Percentiles rank a stretch among this genome's conserved stretches.
Conservation (phyloP, 345 rosid species). For the Salix udensis region DNA sequence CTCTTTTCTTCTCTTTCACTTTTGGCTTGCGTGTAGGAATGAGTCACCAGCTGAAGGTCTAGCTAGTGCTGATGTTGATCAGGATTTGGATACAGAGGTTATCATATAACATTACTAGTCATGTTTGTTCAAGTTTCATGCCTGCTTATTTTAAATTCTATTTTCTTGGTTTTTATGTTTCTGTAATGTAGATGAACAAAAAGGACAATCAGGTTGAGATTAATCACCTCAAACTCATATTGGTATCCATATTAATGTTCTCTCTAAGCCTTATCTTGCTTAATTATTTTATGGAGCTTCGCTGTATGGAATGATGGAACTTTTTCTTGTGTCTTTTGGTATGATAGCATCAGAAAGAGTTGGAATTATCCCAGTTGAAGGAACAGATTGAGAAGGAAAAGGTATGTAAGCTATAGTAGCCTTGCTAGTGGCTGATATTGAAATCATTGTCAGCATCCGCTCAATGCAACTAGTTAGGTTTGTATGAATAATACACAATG, state of each 20-base stretch:
- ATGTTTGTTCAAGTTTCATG: neutral
- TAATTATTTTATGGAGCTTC: neutral
- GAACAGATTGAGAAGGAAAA: slow-evolving; percentile 84
- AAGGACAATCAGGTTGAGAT: slow-evolving; percentile 53
- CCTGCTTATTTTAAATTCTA: slow-evolving; percentile 8
- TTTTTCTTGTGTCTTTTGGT: slow-evolving; percentile 18
- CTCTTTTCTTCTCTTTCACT: neutral
- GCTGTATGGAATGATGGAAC: slow-evolving; percentile 4
- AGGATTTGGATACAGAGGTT: slow-evolving; percentile 53
- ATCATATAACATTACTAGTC: neutral
- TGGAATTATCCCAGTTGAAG: slow-evolving; percentile 69
- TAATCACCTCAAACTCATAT: slow-evolving; percentile 61
- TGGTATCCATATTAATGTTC: slow-evolving; percentile 49
- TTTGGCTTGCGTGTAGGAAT: slow-evolving; percentile 35
- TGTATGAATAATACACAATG: too few relatives aligned
- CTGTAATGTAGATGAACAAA: slow-evolving; percentile 39
- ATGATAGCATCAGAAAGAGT: slow-evolving; percentile 73
- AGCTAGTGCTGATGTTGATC: slow-evolving; percentile 28
- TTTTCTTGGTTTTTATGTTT: slow-evolving; percentile 21
- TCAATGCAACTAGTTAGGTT: neutral
- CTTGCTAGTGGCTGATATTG: neutral
- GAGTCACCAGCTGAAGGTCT: slow-evolving; percentile 22
- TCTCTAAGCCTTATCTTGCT: slow-evolving; percentile 7
- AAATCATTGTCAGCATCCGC: neutral
- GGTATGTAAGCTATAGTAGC: slow-evolving; percentile 36